phyloP scores from a whole-genome alignment of 78 protist species.

The Dictyostelium intermedium region DNA sequence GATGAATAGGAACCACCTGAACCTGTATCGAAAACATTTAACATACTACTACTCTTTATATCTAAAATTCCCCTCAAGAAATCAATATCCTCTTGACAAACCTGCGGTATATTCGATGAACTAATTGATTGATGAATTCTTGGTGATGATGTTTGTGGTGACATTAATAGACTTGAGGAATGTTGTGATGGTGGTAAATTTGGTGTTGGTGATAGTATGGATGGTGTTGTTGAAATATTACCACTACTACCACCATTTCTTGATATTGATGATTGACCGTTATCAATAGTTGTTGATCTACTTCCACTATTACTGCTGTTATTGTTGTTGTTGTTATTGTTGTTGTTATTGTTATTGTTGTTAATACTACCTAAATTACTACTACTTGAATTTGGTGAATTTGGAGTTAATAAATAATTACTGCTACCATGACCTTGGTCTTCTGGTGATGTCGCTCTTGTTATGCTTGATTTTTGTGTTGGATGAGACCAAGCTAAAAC shows the following conservation, averaged over 20 bases:
- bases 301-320: not conserved
- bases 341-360: too few species aligned
- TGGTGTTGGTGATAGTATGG: not conserved
- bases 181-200: not conserved
- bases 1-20: constrained; percentile 10
- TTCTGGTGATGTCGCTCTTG: constrained; percentile 43
- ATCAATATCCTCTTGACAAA: constrained; percentile 54
- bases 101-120: not conserved
- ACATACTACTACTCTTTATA: constrained; percentile 24
- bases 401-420: constrained; percentile 4
- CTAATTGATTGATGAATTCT: not conserved
- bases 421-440: not conserved
- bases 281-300: not conserved
- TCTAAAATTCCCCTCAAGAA: constrained; percentile 30
- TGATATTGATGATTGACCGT: not conserved
- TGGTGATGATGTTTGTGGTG: constrained; percentile 23
- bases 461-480: constrained; percentile 26
- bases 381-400: constrained; percentile 1
- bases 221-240: not conserved
- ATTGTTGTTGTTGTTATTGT: too few species aligned
- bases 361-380: not conserved
- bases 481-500: constrained; percentile 57
- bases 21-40: constrained; percentile 57
- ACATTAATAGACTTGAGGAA: not conserved
- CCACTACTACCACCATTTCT: not conserved